A percentile compares a stretch with the other conserved stretches of the same genome.
phyloP scores from a whole-genome alignment of 371 early-diverging fungal genomes.

The Apophysomyces variabilis region DNA sequence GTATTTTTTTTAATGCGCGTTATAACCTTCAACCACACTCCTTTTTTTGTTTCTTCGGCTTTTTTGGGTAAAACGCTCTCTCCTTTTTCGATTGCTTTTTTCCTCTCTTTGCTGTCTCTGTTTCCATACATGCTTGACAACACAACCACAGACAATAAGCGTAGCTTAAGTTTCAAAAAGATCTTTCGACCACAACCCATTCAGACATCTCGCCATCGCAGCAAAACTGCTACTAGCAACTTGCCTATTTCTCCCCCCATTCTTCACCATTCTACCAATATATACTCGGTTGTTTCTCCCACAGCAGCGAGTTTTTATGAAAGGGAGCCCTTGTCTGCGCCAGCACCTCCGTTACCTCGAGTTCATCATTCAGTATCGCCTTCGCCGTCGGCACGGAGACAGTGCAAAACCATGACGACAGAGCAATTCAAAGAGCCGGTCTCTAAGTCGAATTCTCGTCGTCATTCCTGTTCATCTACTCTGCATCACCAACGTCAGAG shows the following conservation, averaged over 20 bases:
- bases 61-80: no score
- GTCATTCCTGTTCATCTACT: conserved; percentile 7
- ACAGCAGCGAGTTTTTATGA: neutral
- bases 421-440: conserved; percentile 12
- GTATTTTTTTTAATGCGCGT: no score
- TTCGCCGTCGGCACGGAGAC: neutral
- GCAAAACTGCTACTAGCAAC: conserved; percentile 1
- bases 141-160: conserved; percentile 11
- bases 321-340: neutral
- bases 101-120: conserved; percentile 1
- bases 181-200: conserved; percentile 17
- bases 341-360: neutral
- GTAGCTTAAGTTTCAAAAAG: conserved; percentile 19
- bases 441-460: conserved; percentile 7
- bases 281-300: conserved; percentile 22
- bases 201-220: conserved; percentile 12
- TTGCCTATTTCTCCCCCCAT: conserved; percentile 24
- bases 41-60: conserved; percentile 3
- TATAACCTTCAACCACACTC: neutral
- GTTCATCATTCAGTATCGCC: conserved; percentile 8
- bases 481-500: conserved; percentile 5
- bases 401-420: conserved; percentile 6
- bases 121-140: conserved; percentile 18
- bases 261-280: conserved; percentile 8
- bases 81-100: neutral